A percentile compares a stretch with the other conserved stretches of the same genome.
These are phyloP conservation scores for Escallonia herrerae DNA, from an alignment of 129 eudicot species.

Conservation along the genomic window DNA sequence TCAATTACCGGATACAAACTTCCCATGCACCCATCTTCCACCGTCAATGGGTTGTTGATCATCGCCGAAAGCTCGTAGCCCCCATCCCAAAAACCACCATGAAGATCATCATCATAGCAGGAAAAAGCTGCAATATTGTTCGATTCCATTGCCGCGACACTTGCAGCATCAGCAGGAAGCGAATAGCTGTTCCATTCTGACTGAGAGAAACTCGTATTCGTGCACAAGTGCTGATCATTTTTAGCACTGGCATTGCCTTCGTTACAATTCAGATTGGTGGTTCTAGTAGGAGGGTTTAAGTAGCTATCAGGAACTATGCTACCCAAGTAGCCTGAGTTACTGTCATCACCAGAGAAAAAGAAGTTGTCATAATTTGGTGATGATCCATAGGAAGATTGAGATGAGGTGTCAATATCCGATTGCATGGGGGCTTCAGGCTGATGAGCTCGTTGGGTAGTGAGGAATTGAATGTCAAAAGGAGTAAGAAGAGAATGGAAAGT, in stretches of 20 bases:
- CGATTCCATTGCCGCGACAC: neutral
- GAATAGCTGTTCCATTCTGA: slow-evolving; percentile 27
- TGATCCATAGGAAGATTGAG: slow-evolving; percentile 23
- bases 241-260: neutral
- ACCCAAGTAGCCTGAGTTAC: slow-evolving; percentile 82
- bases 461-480: slow-evolving; percentile 34
- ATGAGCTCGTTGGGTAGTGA: slow-evolving; percentile 11
- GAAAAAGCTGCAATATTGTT: neutral
- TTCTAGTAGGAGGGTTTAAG: slow-evolving; percentile 51
- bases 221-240: slow-evolving; percentile 5
- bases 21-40: slow-evolving; percentile 31
- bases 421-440: slow-evolving; percentile 24
- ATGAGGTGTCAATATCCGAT: slow-evolving; percentile 24
- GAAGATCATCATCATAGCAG: slow-evolving; percentile 18
- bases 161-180: slow-evolving; percentile 7
- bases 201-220: slow-evolving; percentile 10
- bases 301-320: slow-evolving; percentile 84
- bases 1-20: slow-evolving; percentile 12
- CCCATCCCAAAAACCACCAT: slow-evolving; percentile 43
- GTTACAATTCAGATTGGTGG: neutral
- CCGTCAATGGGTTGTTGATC: slow-evolving; percentile 32
- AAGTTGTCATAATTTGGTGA: slow-evolving; percentile 21
- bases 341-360: slow-evolving; percentile 31
- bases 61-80: slow-evolving; percentile 51
- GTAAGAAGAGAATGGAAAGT: slow-evolving; percentile 37